phyloP scores from a whole-genome alignment of 1,139 yeast species.

The Geotrichum europaeum region DNA sequence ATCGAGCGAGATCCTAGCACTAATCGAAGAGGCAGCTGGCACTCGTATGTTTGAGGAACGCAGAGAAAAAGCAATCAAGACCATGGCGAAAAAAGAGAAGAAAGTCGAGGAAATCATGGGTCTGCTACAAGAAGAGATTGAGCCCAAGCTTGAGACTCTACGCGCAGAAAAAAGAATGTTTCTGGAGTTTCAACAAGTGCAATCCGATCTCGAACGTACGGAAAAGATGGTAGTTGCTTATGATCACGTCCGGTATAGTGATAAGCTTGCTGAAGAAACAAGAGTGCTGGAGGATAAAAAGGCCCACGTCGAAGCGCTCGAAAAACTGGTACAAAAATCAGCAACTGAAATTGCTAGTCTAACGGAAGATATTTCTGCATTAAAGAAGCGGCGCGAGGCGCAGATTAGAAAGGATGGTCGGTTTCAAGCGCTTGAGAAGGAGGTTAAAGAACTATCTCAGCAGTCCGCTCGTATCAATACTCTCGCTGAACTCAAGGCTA shows the following conservation, averaged over 20 bases:
- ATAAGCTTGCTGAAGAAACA: conserved; percentile 30
- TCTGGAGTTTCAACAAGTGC: conserved; percentile 80
- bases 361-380: conserved; percentile 54
- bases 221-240: conserved; percentile 72
- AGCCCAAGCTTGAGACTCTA: conserved; percentile 80
- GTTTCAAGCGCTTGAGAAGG: conserved; percentile 53
- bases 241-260: conserved; percentile 49
- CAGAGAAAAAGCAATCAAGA: conserved; percentile 83
- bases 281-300: conserved; percentile 36
- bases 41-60: conserved; percentile 93
- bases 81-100: conserved; percentile 85
- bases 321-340: conserved; percentile 40
- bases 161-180: conserved; percentile 76
- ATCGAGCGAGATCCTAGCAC: conserved; percentile 78
- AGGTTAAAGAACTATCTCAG: conserved; percentile 56
- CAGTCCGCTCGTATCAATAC: conserved; percentile 65
- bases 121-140: conserved; percentile 77
- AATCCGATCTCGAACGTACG: conserved; percentile 70
- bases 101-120: conserved; percentile 73
- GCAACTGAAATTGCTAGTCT: conserved; percentile 53
- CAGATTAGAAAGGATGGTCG: conserved; percentile 64
- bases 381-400: conserved; percentile 50
- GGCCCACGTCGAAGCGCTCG: conserved; percentile 36
- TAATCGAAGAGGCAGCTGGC: conserved; percentile 98
- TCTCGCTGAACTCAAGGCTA: conserved; percentile 44